phyloP scores from a whole-genome alignment of 371 early-diverging fungal species.

The Mucor plumbeus region DNA sequence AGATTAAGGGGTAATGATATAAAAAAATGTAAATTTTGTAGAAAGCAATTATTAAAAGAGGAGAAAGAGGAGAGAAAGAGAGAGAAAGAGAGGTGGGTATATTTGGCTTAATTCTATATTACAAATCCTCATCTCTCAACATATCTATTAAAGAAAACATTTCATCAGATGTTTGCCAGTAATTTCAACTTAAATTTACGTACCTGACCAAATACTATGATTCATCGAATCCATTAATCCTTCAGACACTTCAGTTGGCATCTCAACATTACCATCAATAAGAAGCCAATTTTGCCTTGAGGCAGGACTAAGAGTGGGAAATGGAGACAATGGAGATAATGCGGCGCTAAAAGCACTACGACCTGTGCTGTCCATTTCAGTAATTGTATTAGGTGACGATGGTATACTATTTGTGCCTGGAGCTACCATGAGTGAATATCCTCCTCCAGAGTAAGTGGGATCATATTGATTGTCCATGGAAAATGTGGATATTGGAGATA shows the following conservation, averaged over 20 bases:
- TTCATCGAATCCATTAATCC: conserved; percentile 40
- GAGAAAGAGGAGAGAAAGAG: too few relatives aligned
- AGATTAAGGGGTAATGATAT: too few relatives aligned
- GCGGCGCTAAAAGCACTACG: conserved; percentile 17
- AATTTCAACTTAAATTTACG: not conserved
- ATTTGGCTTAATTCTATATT: conserved; percentile 5
- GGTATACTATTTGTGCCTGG: conserved; percentile 30
- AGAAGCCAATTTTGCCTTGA: conserved; percentile 37
- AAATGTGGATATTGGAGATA: conserved; percentile 42
- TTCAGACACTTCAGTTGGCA: conserved; percentile 43
- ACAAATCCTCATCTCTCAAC: conserved; percentile 15
- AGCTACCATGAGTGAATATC: conserved; percentile 27
- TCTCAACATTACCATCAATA: conserved; percentile 41
- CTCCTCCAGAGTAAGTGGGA: conserved; percentile 15
- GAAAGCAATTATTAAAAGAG: not conserved
- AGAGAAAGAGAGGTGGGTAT: conserved; percentile 6
- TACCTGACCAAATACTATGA: conserved; percentile 45
- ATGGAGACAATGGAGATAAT: conserved; percentile 26
- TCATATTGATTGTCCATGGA: conserved; percentile 28
- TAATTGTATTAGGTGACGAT: conserved; percentile 25
- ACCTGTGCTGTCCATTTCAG: conserved; percentile 25
- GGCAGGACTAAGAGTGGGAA: conserved; percentile 20
- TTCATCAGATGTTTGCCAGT: not conserved
- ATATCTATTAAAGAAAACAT: not conserved
- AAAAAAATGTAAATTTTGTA: too few relatives aligned